A percentile compares a stretch with the other conserved stretches of the same genome.
phyloP scores from a whole-genome alignment of 2,329 filamentous ascomycete species.

The Cladosporium phlei region DNA sequence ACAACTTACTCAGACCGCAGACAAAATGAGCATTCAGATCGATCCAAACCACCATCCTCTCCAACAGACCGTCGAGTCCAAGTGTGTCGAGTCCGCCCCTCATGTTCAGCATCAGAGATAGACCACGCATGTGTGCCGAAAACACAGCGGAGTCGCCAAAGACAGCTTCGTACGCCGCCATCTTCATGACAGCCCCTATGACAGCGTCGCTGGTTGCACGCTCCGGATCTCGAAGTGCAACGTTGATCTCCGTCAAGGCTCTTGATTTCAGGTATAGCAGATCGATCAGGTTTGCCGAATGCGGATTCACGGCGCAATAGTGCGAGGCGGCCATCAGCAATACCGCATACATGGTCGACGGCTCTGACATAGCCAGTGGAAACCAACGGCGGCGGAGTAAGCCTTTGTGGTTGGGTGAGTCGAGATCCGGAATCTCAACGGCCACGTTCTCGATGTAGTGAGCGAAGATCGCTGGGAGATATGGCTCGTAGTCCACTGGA shows the following conservation, averaged over 20 bases:
- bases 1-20: conserved; percentile 16
- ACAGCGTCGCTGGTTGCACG: conserved; percentile 35
- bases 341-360: conserved; percentile 37
- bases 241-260: conserved; percentile 40
- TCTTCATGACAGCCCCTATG: conserved; percentile 46
- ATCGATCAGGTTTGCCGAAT: conserved; percentile 21
- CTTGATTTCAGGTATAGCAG: conserved; percentile 39
- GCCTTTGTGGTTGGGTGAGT: conserved; percentile 30
- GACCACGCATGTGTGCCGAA: conserved; percentile 42
- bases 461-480: conserved; percentile 18
- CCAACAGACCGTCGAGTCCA: conserved; percentile 42
- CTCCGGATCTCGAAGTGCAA: conserved; percentile 26
- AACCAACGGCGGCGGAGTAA: conserved; percentile 37
- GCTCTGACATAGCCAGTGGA: conserved; percentile 36
- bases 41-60: conserved; percentile 45
- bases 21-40: conserved; percentile 30
- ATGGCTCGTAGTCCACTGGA: conserved; percentile 18
- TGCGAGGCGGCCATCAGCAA: conserved; percentile 39
- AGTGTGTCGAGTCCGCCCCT: conserved; percentile 40
- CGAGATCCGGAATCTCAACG: conserved; percentile 40
- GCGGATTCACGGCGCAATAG: conserved; percentile 30
- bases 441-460: conserved; percentile 31
- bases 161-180: conserved; percentile 48
- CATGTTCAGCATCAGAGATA: conserved; percentile 37
- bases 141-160: conserved; percentile 40